Evolutionary conservation across 2,329 filamentous ascomycete genomes (phyloP).

Genomic region (Fusarium drepaniforme): DNA sequence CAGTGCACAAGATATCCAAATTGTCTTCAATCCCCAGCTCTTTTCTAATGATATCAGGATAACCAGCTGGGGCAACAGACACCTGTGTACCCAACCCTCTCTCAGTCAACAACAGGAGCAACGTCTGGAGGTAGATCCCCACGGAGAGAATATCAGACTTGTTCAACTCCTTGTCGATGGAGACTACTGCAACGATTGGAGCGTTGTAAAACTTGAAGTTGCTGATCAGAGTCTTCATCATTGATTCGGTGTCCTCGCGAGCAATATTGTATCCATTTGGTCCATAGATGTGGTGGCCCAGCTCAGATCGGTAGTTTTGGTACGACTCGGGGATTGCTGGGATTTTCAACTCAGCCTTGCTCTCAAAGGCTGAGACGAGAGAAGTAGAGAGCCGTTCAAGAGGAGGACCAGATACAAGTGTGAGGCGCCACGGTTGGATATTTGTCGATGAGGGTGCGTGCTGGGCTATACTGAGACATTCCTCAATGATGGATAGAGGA

Average conservation of each 20-base stretch:
- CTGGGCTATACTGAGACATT: conserved; percentile 22
- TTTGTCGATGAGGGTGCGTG: conserved; percentile 23
- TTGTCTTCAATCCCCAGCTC: conserved; percentile 12
- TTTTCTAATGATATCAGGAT: conserved; percentile 12
- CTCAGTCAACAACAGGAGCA: conserved; percentile 28
- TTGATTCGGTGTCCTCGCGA: conserved; percentile 10
- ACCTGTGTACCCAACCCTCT: conserved; percentile 24
- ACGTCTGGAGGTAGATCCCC: conserved; percentile 29
- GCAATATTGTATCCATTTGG: conserved; percentile 27
- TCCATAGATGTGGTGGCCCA: conserved; percentile 29
- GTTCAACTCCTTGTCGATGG: conserved; percentile 13
- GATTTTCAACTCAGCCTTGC: background rate
- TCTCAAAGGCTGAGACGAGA: background rate
- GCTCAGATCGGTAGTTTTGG: conserved; percentile 16
- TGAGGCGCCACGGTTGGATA: conserved; percentile 24
- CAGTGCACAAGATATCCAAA: conserved; percentile 12
- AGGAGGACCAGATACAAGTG: conserved; percentile 5
- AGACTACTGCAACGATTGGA: conserved; percentile 21
- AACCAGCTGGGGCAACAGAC: conserved; percentile 13
- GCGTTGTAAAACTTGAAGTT: conserved; percentile 37
- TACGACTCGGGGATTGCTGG: conserved; percentile 20
- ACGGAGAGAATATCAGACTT: conserved; percentile 24
- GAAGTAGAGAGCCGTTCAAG: conserved; percentile 2
- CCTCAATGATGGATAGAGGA: background rate
- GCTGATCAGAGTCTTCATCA: conserved; percentile 13